phyloP scores from a whole-genome alignment of 1,284 basidiomycete genomes.

The Sphagnurus paluster region DNA sequence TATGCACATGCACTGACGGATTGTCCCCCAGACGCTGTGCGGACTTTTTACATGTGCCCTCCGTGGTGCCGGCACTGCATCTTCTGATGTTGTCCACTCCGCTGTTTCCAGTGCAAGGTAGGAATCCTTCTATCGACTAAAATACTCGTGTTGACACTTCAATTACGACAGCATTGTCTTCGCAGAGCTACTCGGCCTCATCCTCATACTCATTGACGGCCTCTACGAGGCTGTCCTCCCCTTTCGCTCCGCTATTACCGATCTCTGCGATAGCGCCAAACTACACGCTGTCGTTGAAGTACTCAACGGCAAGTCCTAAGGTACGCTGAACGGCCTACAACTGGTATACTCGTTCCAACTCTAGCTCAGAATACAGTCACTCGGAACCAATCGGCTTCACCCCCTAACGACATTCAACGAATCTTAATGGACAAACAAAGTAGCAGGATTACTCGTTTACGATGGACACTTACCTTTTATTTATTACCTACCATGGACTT shows the following conservation, averaged over 20 bases:
- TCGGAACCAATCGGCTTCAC: too few relatives aligned
- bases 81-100: conserved; percentile 23
- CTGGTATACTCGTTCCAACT: too few relatives aligned
- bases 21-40: conserved; percentile 29
- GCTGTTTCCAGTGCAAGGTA: conserved; percentile 33
- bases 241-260: conserved; percentile 19
- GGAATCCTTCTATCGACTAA: conserved; percentile 8
- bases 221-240: conserved; percentile 25
- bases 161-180: conserved; percentile 24
- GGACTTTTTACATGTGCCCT: conserved; percentile 37
- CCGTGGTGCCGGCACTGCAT: conserved; percentile 27
- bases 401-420: too few relatives aligned
- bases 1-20: conserved; percentile 5
- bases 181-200: conserved; percentile 28
- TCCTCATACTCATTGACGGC: conserved; percentile 28
- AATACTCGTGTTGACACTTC: background rate
- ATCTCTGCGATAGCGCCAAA: conserved; percentile 16
- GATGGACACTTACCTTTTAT: too few relatives aligned
- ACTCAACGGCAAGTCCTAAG: conserved; percentile 5
- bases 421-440: too few relatives aligned
- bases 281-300: conserved; percentile 17
- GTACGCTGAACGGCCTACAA: background rate
- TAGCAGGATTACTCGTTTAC: too few relatives aligned
- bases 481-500: too few relatives aligned
- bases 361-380: too few relatives aligned